Conservation (phyloP, 139 green algal genomes). For the Klebsormidium nitens region DNA sequence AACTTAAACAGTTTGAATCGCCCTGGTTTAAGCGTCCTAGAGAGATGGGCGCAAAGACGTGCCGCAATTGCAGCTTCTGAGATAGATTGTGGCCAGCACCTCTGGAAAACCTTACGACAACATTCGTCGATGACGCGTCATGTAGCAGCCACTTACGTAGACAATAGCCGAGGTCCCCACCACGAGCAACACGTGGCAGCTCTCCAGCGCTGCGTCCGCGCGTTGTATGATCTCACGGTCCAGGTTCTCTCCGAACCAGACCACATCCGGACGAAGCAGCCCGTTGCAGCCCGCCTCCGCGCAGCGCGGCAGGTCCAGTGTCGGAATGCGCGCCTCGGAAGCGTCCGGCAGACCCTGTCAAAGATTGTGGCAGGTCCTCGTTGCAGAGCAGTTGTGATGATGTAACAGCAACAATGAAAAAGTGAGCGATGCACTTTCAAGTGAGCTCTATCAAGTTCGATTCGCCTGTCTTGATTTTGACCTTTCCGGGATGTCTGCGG, state of each 20-base stretch:
- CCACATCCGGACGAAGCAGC: conserved; percentile 48
- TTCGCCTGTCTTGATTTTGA: no score
- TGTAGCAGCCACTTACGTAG: conserved; percentile 42
- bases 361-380: no score
- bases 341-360: no score
- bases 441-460: no score
- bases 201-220: conserved; percentile 25
- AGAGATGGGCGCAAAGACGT: background rate
- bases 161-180: conserved; percentile 51
- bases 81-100: no score
- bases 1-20: conserved; percentile 1
- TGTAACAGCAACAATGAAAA: no score
- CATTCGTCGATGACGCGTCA: no score
- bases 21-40: background rate
- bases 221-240: conserved; percentile 38
- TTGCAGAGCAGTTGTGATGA: no score
- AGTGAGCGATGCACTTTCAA: no score
- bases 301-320: conserved; percentile 36
- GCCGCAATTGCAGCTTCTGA: background rate
- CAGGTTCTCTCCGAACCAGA: conserved; percentile 52
- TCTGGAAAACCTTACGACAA: no score
- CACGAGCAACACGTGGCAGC: conserved; percentile 48
- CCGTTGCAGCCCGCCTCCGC: conserved; percentile 15
- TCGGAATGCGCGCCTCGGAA: conserved; percentile 27
- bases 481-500: no score